These are phyloP conservation scores for Heliamphora exappendiculata DNA, from an alignment of 148 eudicot species.

Conservation along the genomic window DNA sequence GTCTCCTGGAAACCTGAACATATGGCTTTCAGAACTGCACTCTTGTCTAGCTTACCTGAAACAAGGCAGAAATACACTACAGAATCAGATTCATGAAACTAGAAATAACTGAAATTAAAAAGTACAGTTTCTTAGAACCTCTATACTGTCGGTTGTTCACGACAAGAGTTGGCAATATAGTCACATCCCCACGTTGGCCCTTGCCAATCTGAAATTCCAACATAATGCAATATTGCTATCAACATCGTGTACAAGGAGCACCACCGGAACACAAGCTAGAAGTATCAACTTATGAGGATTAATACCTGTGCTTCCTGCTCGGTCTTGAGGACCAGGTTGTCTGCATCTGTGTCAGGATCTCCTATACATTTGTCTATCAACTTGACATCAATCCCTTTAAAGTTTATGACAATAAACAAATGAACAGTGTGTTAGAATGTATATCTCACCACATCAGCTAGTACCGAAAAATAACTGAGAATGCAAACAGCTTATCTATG, in stretches of 20 bases:
- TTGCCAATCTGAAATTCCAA: constrained; percentile 62
- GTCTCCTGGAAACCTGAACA: constrained; percentile 96
- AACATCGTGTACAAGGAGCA: constrained; percentile 1
- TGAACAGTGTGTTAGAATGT: neutral
- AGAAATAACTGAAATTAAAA: neutral
- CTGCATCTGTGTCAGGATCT: constrained; percentile 32
- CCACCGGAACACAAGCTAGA: neutral
- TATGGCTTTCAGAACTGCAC: constrained; percentile 90
- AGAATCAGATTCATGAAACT: neutral
- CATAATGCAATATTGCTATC: neutral
- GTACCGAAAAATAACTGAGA: neutral
- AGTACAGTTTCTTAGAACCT: constrained; percentile 34
- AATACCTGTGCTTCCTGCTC: constrained; percentile 45
- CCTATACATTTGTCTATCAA: constrained; percentile 36
- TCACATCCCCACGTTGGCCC: constrained; percentile 91
- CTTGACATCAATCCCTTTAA: constrained; percentile 31
- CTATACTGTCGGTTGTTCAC: constrained; percentile 84
- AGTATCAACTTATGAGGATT: neutral
- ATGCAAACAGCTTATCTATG: constrained; percentile 1
- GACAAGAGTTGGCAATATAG: constrained; percentile 91
- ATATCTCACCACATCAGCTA: neutral
- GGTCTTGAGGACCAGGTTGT: constrained; percentile 32
- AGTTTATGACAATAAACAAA: neutral
- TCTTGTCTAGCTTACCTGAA: constrained; percentile 77
- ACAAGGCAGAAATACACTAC: neutral